A percentile compares a stretch with the other conserved stretches of the same genome.
These are phyloP conservation scores for Stagonosporopsis chrysanthemi DNA, from an alignment of 2,329 filamentous ascomycete species.

Conservation along the genomic window DNA sequence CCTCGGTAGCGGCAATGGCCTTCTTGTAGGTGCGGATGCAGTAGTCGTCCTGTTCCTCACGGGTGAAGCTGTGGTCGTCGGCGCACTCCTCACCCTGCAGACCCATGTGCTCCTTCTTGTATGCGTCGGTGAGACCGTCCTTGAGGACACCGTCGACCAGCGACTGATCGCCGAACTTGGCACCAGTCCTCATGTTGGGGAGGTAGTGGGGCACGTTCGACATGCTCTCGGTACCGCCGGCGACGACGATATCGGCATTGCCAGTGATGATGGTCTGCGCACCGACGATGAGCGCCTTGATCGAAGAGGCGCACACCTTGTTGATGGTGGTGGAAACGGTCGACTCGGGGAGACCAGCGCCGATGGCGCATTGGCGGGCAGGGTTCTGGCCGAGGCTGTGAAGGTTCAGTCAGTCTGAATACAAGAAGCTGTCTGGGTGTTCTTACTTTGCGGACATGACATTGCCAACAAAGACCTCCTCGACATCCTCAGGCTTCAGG, in stretches of 20 bases:
- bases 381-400: slow-evolving; percentile 91
- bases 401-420: slow-evolving; percentile 19
- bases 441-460: slow-evolving; percentile 92
- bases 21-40: slow-evolving; percentile 95
- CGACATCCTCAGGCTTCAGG: slow-evolving; percentile 86
- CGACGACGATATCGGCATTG: slow-evolving; percentile 90
- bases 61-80: slow-evolving; percentile 77
- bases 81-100: slow-evolving; percentile 92
- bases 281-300: slow-evolving; percentile 94
- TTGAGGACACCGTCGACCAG: slow-evolving; percentile 91
- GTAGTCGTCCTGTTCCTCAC: slow-evolving; percentile 92
- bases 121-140: slow-evolving; percentile 93
- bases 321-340: slow-evolving; percentile 93
- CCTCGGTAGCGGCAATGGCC: slow-evolving; percentile 83
- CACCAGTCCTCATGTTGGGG: slow-evolving; percentile 81
- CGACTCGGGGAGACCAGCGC: slow-evolving; percentile 80
- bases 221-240: slow-evolving; percentile 97
- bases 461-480: slow-evolving; percentile 98
- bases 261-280: slow-evolving; percentile 98
- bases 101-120: slow-evolving; percentile 97
- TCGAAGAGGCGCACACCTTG: slow-evolving; percentile 96
- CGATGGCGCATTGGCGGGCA: slow-evolving; percentile 90
- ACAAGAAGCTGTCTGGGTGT: background rate
- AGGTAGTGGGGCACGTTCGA: slow-evolving; percentile 97
- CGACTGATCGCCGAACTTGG: slow-evolving; percentile 91